These are phyloP conservation scores for Microthlaspi erraticum DNA, from an alignment of 345 rosid species.

Conservation along the genomic window DNA sequence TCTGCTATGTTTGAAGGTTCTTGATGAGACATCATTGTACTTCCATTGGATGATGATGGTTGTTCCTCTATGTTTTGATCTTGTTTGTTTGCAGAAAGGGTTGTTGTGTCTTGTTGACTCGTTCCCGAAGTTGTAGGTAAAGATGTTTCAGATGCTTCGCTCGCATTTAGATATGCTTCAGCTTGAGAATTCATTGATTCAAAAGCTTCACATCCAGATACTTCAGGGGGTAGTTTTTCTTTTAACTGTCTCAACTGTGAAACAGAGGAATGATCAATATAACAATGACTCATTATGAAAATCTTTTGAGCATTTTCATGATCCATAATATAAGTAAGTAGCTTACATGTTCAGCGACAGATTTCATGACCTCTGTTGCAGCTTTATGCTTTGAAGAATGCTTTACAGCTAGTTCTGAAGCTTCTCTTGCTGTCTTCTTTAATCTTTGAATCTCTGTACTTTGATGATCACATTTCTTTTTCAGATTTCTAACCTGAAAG, in stretches of 20 bases:
- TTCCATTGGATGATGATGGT: constrained; percentile 34
- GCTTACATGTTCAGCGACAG: constrained; percentile 65
- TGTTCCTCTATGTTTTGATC: constrained; percentile 41
- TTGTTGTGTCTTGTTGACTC: constrained; percentile 33
- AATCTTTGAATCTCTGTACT: constrained; percentile 64
- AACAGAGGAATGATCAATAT: constrained; percentile 17
- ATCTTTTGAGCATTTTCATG: constrained; percentile 13
- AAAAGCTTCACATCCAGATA: constrained; percentile 57
- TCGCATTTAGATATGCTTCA: constrained; percentile 51
- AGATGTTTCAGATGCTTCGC: constrained; percentile 47
- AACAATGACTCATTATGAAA: not conserved
- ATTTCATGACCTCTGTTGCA: constrained; percentile 64
- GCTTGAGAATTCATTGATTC: constrained; percentile 61
- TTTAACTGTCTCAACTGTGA: constrained; percentile 64
- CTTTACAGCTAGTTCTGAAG: constrained; percentile 52
- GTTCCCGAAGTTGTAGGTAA: constrained; percentile 38
- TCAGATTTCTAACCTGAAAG: constrained; percentile 64
- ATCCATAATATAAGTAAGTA: constrained; percentile 11
- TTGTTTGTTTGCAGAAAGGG: constrained; percentile 32
- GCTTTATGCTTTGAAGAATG: constrained; percentile 62
- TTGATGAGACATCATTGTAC: constrained; percentile 41
- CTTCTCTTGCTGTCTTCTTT: constrained; percentile 52
- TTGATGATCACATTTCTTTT: constrained; percentile 70
- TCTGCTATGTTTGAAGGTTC: constrained; percentile 43
- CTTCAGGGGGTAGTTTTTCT: constrained; percentile 65